A percentile compares a stretch with the other conserved stretches of the same genome.
phyloP scores from a whole-genome alignment of 2,329 filamentous ascomycete genomes.

The Coleophoma eucalyptorum region DNA sequence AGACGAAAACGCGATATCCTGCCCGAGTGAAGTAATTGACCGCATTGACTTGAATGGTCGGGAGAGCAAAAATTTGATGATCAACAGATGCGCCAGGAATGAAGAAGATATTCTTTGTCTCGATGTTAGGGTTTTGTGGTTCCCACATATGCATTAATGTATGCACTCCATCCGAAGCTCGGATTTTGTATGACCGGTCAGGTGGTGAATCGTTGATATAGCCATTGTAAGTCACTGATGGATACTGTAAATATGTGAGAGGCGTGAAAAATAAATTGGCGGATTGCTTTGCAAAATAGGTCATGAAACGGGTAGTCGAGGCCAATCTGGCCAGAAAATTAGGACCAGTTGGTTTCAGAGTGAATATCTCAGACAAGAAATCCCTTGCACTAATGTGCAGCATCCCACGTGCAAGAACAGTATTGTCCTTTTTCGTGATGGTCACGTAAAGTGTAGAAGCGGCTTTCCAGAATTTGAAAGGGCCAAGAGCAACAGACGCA shows the following conservation, averaged over 20 bases:
- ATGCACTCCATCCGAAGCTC: slow-evolving; percentile 46
- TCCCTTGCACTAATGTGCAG: slow-evolving; percentile 50
- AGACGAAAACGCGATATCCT: slow-evolving; percentile 56
- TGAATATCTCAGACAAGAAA: slow-evolving; percentile 52
- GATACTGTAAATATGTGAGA: slow-evolving; percentile 52
- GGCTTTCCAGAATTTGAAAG: slow-evolving; percentile 54
- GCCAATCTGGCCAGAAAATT: slow-evolving; percentile 38
- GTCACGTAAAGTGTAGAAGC: slow-evolving; percentile 61
- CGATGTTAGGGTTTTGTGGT: slow-evolving; percentile 31
- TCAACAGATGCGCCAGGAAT: slow-evolving; percentile 60
- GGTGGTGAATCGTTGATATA: slow-evolving; percentile 49
- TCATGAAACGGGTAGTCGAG: slow-evolving; percentile 47
- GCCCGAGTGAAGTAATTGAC: slow-evolving; percentile 59
- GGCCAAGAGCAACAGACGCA: slow-evolving; percentile 53
- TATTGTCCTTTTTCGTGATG: slow-evolving; percentile 35
- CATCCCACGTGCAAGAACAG: slow-evolving; percentile 54
- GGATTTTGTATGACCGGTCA: slow-evolving; percentile 38
- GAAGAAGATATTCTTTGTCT: slow-evolving; percentile 51
- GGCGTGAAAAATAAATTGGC: slow-evolving; percentile 50
- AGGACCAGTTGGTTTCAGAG: slow-evolving; percentile 46
- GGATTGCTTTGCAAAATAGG: slow-evolving; percentile 51
- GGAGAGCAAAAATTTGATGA: slow-evolving; percentile 58
- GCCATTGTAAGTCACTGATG: slow-evolving; percentile 40
- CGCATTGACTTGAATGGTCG: slow-evolving; percentile 59
- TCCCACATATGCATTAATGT: slow-evolving; percentile 56